These are phyloP conservation scores for Dendrocalamus sinicus DNA, from an alignment of 176 grass and related monocot genomes.

Conservation along the genomic window DNA sequence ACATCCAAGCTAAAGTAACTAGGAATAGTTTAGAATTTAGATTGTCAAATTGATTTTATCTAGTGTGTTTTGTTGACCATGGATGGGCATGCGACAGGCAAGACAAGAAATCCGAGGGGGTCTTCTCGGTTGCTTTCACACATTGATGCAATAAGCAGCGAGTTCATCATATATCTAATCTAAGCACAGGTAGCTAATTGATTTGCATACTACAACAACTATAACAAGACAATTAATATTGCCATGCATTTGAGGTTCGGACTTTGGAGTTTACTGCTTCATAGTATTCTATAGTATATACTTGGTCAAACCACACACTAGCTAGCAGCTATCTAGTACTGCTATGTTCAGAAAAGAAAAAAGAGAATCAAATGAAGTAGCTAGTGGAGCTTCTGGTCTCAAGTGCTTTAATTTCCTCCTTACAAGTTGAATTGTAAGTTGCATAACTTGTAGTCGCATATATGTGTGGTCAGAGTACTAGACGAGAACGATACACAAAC, in stretches of 20 bases:
- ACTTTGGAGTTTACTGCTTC: background rate
- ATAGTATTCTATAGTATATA: background rate
- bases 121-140: background rate
- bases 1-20: background rate
- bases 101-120: background rate
- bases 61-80: constrained; percentile 12
- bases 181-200: background rate
- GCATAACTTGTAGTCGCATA: too few species aligned
- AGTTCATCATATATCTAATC: background rate
- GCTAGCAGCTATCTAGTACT: background rate
- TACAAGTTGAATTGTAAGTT: too few species aligned
- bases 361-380: too few species aligned
- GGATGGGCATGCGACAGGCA: background rate
- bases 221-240: background rate
- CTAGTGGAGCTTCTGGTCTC: too few species aligned
- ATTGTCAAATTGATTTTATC: background rate
- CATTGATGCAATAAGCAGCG: background rate
- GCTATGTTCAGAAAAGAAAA: background rate
- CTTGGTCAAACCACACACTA: background rate
- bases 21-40: background rate
- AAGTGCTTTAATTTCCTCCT: too few species aligned
- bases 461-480: too few species aligned
- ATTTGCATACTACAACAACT: background rate
- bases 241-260: background rate
- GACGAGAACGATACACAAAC: too few species aligned